phyloP scores from a whole-genome alignment of 108 stramenopile genomes.

The Cylindrotheca fusiformis region DNA sequence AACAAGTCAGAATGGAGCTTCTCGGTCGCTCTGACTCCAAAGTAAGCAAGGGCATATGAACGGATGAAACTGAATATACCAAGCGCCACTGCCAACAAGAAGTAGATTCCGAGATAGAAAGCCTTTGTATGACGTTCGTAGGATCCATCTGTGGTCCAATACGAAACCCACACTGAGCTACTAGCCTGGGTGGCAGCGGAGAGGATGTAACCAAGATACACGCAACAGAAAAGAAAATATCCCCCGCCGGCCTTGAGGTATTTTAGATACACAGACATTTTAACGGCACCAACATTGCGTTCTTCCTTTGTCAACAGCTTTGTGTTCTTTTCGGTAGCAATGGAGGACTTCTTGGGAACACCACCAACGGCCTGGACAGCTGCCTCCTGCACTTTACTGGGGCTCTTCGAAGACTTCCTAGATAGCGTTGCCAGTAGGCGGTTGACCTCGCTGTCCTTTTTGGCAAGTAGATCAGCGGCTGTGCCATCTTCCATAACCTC shows the following conservation, averaged over 20 bases:
- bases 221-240: conserved; percentile 31
- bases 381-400: conserved; percentile 8
- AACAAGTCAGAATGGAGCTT: conserved; percentile 54
- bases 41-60: conserved; percentile 49
- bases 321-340: conserved; percentile 8
- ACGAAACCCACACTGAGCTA: conserved; percentile 49
- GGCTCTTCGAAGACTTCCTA: conserved; percentile 16
- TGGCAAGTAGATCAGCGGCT: conserved; percentile 54
- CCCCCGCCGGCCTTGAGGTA: conserved; percentile 70
- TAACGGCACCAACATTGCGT: conserved; percentile 59
- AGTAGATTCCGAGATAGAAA: conserved; percentile 42
- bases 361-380: background rate
- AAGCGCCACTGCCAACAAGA: conserved; percentile 22
- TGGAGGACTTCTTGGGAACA: background rate
- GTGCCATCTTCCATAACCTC: conserved; percentile 75
- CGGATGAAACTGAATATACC: conserved; percentile 60
- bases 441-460: conserved; percentile 60
- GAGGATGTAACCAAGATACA: conserved; percentile 51
- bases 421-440: conserved; percentile 38
- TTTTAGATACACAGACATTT: conserved; percentile 53
- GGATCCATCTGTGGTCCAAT: conserved; percentile 64
- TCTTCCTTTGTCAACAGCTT: conserved; percentile 63
- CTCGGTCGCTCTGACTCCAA: conserved; percentile 61
- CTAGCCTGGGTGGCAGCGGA: conserved; percentile 46
- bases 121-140: conserved; percentile 44